A percentile compares a stretch with the other conserved stretches of the same genome.
Evolutionary conservation across 805 yeast genomes (phyloP).

Genomic region (Cephaloascus albidus): DNA sequence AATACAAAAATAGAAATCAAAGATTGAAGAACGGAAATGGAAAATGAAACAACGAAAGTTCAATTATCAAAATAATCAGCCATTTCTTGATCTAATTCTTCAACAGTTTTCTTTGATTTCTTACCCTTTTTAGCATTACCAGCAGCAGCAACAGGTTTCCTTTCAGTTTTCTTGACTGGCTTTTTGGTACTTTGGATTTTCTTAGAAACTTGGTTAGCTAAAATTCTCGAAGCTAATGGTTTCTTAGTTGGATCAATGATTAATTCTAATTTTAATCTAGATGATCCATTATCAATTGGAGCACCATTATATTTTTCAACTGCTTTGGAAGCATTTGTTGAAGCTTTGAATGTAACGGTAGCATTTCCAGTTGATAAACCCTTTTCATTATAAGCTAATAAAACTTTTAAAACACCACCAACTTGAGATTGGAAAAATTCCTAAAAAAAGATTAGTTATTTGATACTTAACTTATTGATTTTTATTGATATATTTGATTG

Average conservation of each 20-base stretch:
- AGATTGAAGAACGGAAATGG: neutral
- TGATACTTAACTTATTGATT: neutral
- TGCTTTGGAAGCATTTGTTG: conserved; percentile 67
- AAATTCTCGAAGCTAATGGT: conserved; percentile 68
- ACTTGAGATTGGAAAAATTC: conserved; percentile 83
- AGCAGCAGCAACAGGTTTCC: conserved; percentile 2
- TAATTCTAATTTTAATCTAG: conserved; percentile 70
- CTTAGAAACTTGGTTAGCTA: conserved; percentile 27
- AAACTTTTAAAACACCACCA: conserved; percentile 72
- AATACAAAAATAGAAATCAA: neutral
- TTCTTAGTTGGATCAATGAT: conserved; percentile 76
- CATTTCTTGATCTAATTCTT: conserved; percentile 97
- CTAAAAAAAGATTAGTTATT: conserved; percentile 32
- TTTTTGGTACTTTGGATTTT: neutral
- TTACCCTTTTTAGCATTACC: conserved; percentile 30
- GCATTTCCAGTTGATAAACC: conserved; percentile 93
- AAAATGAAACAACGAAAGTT: neutral
- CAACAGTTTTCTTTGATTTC: conserved; percentile 63
- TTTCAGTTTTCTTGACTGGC: conserved; percentile 10
- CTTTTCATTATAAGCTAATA: conserved; percentile 71
- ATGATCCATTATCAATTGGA: conserved; percentile 82
- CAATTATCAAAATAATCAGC: conserved; percentile 72
- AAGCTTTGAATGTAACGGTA: conserved; percentile 65
- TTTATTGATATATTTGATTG: neutral
- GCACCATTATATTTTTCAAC: conserved; percentile 84